Evolutionary conservation across 2,329 filamentous ascomycete genomes (phyloP).

Genomic region (Penicillium vulpinum): DNA sequence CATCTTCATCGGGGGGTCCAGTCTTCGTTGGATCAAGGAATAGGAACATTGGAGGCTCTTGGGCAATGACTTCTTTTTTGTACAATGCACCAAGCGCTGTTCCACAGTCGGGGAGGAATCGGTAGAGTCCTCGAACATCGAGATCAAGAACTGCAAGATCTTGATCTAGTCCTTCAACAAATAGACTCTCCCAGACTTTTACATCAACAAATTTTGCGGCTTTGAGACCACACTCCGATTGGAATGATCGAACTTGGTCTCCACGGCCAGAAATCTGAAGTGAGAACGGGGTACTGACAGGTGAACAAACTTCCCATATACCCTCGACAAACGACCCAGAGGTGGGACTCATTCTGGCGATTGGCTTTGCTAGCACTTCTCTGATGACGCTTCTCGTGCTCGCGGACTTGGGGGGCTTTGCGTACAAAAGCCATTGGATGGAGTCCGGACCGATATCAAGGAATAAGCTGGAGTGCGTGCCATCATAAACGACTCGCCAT

Average conservation of each 20-base stretch:
- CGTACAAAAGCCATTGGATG: constrained; percentile 52
- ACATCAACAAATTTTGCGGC: constrained; percentile 40
- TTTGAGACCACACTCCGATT: constrained; percentile 43
- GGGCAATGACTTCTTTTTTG: constrained; percentile 35
- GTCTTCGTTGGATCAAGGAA: constrained; percentile 59
- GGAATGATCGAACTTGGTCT: constrained; percentile 37
- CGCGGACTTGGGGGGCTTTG: constrained; percentile 44
- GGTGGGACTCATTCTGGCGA: constrained; percentile 49
- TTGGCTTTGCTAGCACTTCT: constrained; percentile 46
- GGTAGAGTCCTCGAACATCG: constrained; percentile 54
- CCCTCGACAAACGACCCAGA: constrained; percentile 38
- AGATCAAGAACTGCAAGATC: constrained; percentile 31
- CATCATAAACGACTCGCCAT: constrained; percentile 36
- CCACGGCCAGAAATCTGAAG: constrained; percentile 41
- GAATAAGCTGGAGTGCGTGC: constrained; percentile 24
- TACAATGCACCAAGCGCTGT: constrained; percentile 58
- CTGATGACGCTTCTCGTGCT: constrained; percentile 42
- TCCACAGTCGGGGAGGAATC: constrained; percentile 56
- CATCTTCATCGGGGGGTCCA: constrained; percentile 50
- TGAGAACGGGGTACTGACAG: constrained; percentile 36
- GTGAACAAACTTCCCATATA: constrained; percentile 48
- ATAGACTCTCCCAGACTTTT: constrained; percentile 47
- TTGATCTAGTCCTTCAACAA: constrained; percentile 38
- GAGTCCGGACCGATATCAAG: constrained; percentile 26
- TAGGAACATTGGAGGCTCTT: constrained; percentile 48